Percentiles rank a stretch among this genome's conserved stretches.
These are phyloP conservation scores for Aurantiochytrium sp. DNA, from an alignment of 108 stramenopile species.

Conservation along the genomic window DNA sequence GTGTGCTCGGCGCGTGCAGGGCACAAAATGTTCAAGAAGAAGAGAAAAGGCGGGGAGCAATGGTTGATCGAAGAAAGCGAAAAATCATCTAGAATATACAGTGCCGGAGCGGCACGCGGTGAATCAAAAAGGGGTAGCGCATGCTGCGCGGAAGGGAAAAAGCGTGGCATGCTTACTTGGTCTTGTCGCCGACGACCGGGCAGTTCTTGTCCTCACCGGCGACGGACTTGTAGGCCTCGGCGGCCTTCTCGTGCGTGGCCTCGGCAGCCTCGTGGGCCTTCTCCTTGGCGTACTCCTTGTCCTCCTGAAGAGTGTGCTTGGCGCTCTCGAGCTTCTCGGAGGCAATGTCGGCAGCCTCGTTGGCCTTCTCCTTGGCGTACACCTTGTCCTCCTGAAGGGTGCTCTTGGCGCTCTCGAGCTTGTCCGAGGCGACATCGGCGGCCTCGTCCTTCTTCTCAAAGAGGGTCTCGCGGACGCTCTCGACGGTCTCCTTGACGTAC, in stretches of 20 bases:
- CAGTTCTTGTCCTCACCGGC: neutral
- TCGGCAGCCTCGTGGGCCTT: neutral
- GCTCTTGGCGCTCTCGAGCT: neutral
- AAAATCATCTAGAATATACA: too few species aligned
- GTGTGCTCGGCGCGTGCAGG: too few species aligned
- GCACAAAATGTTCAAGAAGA: too few species aligned
- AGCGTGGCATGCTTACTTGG: neutral
- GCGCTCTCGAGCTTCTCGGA: neutral
- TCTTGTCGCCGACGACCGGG: neutral
- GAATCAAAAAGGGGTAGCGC: neutral
- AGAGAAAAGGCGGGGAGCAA: too few species aligned
- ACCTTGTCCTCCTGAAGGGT: neutral
- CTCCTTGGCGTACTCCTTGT: neutral
- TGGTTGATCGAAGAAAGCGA: too few species aligned
- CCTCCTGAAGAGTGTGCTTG: neutral
- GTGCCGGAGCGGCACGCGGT: neutral
- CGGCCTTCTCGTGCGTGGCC: neutral
- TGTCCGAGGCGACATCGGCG: neutral
- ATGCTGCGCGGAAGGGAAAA: too few species aligned
- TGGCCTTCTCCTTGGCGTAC: neutral
- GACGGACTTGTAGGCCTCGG: neutral
- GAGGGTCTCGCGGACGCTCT: neutral
- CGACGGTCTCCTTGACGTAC: neutral
- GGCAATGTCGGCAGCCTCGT: neutral
- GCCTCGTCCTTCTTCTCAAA: constrained; percentile 5